phyloP scores from a whole-genome alignment of 192 early-diverging fungal species.

The Backusella westeae region DNA sequence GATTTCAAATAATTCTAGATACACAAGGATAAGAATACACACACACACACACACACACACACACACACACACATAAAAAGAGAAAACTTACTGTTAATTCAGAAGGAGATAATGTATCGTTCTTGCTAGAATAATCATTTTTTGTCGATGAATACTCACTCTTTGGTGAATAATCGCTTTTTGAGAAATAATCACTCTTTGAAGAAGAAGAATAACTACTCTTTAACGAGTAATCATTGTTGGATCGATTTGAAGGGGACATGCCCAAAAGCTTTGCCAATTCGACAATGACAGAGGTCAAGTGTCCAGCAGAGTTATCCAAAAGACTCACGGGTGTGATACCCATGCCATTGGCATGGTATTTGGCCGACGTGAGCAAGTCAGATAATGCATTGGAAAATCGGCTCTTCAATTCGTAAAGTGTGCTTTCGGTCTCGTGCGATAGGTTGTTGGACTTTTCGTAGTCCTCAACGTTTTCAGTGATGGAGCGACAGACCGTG shows the following conservation, averaged over 20 bases:
- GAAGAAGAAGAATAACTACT: neutral
- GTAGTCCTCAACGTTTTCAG: slow-evolving; percentile 75
- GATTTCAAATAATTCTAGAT: slow-evolving; percentile 59
- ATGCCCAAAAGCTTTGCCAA: slow-evolving; percentile 59
- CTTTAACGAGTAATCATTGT: neutral
- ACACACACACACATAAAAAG: neutral
- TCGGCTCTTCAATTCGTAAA: slow-evolving; percentile 57
- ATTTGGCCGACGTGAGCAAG: slow-evolving; percentile 72
- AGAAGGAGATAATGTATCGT: neutral
- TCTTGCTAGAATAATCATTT: neutral
- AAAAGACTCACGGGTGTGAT: slow-evolving; percentile 65
- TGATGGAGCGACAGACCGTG: slow-evolving; percentile 79
- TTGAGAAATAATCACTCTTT: neutral
- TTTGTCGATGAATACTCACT: neutral
- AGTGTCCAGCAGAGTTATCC: slow-evolving; percentile 75
- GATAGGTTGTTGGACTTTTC: slow-evolving; percentile 49
- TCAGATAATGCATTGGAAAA: slow-evolving; percentile 63
- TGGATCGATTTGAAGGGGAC: neutral
- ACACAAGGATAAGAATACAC: neutral
- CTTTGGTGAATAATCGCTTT: neutral
- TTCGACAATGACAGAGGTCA: slow-evolving; percentile 80
- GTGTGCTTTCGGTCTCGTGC: slow-evolving; percentile 43
- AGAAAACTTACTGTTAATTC: slow-evolving; percentile 8
- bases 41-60: neutral
- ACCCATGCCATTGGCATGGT: slow-evolving; percentile 70